Evolutionary conservation across 306 rosid genomes (phyloP).

Genomic region (Crotalaria pallida): DNA sequence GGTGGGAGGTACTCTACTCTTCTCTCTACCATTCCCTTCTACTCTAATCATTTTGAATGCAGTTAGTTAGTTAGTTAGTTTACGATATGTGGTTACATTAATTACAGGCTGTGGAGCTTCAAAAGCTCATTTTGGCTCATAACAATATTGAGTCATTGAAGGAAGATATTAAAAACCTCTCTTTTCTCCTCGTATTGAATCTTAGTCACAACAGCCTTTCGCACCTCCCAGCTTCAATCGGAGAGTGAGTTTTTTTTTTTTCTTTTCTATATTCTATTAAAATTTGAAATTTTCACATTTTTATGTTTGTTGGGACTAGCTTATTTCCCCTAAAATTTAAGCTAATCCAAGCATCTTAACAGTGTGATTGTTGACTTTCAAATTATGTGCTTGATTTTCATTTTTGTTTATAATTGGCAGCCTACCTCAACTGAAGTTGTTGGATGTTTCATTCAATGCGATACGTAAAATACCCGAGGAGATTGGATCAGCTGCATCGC

Average conservation of each 20-base stretch:
- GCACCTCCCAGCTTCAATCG: slow-evolving; percentile 72
- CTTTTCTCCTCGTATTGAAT: slow-evolving; percentile 65
- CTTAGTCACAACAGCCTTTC: slow-evolving; percentile 78
- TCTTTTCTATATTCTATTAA: too few species aligned
- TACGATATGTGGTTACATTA: slow-evolving; percentile 9
- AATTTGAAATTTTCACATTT: not conserved
- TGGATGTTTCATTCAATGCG: slow-evolving; percentile 74
- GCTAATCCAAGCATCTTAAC: not conserved
- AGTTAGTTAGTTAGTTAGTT: not conserved
- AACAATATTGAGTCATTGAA: slow-evolving; percentile 54
- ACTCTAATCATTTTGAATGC: too few species aligned
- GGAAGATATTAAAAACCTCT: slow-evolving; percentile 67
- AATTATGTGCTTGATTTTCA: not conserved
- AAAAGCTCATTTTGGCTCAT: slow-evolving; percentile 84
- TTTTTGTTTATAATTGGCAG: slow-evolving; percentile 32
- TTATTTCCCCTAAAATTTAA: not conserved
- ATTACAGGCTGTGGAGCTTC: slow-evolving; percentile 83
- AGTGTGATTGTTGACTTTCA: not conserved
- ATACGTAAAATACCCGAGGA: slow-evolving; percentile 57
- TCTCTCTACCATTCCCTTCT: not conserved
- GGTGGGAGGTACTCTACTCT: slow-evolving; percentile 82
- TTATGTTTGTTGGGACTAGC: not conserved
- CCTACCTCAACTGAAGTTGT: slow-evolving; percentile 59
- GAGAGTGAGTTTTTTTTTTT: slow-evolving; percentile 80
- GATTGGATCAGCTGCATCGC: slow-evolving; percentile 69